Evolutionary conservation across 768 basidiomycete species (phyloP).

Genomic region (Boletus huronensis): DNA sequence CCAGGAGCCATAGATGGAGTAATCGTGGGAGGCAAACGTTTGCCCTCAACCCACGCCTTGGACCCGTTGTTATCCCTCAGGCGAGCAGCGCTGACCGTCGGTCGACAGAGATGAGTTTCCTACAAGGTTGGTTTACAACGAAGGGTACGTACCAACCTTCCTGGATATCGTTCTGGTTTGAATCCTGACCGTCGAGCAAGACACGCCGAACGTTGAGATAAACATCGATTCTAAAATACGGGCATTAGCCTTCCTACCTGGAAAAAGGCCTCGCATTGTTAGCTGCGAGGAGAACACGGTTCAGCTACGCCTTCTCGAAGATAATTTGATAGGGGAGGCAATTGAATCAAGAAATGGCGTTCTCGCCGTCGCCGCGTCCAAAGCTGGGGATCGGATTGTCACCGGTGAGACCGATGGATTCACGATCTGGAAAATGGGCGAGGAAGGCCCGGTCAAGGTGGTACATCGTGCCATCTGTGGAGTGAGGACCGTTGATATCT

Average conservation of each 20-base stretch:
- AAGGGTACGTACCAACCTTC: neutral
- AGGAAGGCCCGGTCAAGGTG: neutral
- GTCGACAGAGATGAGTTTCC: slow-evolving; percentile 1
- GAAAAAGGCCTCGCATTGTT: neutral
- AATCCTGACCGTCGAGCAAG: neutral
- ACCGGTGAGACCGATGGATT: slow-evolving; percentile 8
- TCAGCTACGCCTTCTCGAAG: slow-evolving; percentile 2
- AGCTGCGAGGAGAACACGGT: slow-evolving; percentile 11
- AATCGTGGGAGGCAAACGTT: neutral
- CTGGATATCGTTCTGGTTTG: neutral
- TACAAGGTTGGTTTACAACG: neutral
- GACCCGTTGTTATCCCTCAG: neutral
- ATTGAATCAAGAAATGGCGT: slow-evolving; percentile 1
- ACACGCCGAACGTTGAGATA: neutral
- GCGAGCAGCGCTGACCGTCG: neutral
- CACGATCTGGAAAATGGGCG: slow-evolving; percentile 9
- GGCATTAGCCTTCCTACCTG: slow-evolving; percentile 10
- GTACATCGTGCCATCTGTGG: neutral
- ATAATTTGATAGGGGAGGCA: slow-evolving; percentile 9
- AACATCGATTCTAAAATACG: slow-evolving; percentile 9
- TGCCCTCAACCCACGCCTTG: neutral
- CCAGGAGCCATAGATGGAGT: neutral
- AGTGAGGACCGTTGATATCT: slow-evolving; percentile 17
- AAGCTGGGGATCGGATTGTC: slow-evolving; percentile 7
- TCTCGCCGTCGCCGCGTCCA: slow-evolving; percentile 11